These are phyloP conservation scores for Monsonia emarginata DNA, from an alignment of 441 rosid genomes.

Conservation along the genomic window DNA sequence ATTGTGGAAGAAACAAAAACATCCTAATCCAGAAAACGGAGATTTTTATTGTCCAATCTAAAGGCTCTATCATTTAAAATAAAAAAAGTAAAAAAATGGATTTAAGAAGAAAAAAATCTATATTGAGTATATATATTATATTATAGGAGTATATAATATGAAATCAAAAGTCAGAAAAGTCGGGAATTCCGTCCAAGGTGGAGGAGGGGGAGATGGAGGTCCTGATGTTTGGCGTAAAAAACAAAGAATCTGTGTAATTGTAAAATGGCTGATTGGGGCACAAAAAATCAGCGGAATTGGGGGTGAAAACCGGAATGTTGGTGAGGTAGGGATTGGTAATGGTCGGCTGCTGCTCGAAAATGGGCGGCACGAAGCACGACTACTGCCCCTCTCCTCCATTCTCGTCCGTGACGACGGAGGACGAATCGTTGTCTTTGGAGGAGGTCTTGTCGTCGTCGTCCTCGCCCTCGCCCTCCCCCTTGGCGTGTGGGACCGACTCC, in stretches of 20 bases:
- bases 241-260: constrained; percentile 20
- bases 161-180: not conserved
- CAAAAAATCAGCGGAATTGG: constrained; percentile 31
- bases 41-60: too few species aligned
- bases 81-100: too few species aligned
- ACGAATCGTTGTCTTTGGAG: constrained; percentile 22
- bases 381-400: not conserved
- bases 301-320: constrained; percentile 45
- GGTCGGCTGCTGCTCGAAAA: constrained; percentile 12
- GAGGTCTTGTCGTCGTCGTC: not conserved
- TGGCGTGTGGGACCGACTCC: not conserved
- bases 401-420: constrained; percentile 29
- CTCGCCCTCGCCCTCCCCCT: constrained; percentile 9
- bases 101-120: not conserved
- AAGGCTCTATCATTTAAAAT: not conserved
- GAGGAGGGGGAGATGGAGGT: constrained; percentile 25
- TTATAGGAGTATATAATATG: not conserved
- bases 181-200: not conserved
- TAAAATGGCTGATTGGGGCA: constrained; percentile 27
- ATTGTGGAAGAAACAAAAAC: too few species aligned
- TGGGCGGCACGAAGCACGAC: constrained; percentile 1
- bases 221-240: constrained; percentile 19
- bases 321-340: constrained; percentile 12
- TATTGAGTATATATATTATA: too few species aligned
- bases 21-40: too few species aligned